These are phyloP conservation scores for Fusarium sublunatum DNA, from an alignment of 2,329 filamentous ascomycete genomes.

Conservation along the genomic window DNA sequence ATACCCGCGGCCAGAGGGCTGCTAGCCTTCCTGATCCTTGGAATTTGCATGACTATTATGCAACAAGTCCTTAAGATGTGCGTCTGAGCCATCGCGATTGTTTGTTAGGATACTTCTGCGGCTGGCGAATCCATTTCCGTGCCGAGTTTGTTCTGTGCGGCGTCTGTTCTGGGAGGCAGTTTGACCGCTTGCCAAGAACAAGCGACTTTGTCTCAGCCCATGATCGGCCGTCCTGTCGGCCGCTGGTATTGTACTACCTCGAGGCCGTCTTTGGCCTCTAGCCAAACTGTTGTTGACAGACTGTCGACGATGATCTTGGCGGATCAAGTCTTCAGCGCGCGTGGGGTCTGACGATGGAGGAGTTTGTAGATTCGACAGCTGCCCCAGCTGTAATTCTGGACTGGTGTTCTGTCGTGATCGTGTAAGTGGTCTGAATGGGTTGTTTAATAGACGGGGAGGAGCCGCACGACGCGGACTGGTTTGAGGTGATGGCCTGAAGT, in stretches of 20 bases:
- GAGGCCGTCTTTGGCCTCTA: constrained; percentile 16
- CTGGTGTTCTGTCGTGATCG: constrained; percentile 10
- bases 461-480: constrained; percentile 13
- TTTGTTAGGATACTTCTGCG: constrained; percentile 14
- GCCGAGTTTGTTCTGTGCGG: constrained; percentile 19
- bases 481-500: constrained; percentile 10
- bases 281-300: constrained; percentile 4
- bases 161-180: constrained; percentile 12
- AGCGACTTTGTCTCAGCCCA: constrained; percentile 25
- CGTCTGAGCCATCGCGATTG: constrained; percentile 25
- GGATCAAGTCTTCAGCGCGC: constrained; percentile 11
- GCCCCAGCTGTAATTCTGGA: background rate
- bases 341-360: constrained; percentile 44
- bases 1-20: constrained; percentile 20
- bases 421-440: constrained; percentile 17
- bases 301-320: constrained; percentile 12
- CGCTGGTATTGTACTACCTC: constrained; percentile 3
- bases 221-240: constrained; percentile 5
- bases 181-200: constrained; percentile 20
- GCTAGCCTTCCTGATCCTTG: constrained; percentile 40
- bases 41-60: constrained; percentile 19
- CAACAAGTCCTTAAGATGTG: constrained; percentile 24
- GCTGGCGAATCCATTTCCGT: constrained; percentile 17
- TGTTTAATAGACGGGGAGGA: constrained; percentile 11
- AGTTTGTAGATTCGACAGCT: constrained; percentile 32